Conservation (phyloP, 2,329 filamentous ascomycete genomes). For the Ascomycota sp. region DNA sequence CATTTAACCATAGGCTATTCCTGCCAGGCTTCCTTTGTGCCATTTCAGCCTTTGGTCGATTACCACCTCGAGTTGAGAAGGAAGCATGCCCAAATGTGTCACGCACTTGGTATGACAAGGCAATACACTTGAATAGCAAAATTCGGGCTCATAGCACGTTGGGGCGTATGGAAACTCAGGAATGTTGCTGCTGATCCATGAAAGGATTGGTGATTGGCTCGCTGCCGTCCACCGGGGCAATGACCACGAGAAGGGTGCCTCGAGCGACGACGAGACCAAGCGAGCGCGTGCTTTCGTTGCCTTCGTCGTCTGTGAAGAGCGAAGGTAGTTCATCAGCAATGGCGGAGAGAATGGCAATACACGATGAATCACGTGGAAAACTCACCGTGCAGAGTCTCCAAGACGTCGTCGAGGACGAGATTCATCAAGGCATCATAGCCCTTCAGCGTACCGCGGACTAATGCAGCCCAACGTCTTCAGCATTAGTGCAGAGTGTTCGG, state of each 20-base stretch:
- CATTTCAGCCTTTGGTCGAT: too few species aligned
- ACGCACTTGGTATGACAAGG: too few species aligned
- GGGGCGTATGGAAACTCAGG: not conserved
- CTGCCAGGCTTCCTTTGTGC: too few species aligned
- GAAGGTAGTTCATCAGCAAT: not conserved
- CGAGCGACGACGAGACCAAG: slow-evolving; percentile 78
- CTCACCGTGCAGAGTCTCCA: slow-evolving; percentile 73
- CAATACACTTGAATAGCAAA: too few species aligned
- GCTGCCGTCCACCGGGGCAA: slow-evolving; percentile 84
- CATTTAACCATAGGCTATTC: too few species aligned
- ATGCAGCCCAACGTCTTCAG: too few species aligned
- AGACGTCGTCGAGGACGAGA: slow-evolving; percentile 81
- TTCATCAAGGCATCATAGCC: slow-evolving; percentile 98
- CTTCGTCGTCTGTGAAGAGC: slow-evolving; percentile 58
- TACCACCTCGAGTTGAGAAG: too few species aligned
- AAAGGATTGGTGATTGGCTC: slow-evolving; percentile 95
- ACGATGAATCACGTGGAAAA: not conserved
- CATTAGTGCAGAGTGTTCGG: too few species aligned
- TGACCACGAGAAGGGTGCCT: slow-evolving; percentile 78
- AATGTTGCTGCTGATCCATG: slow-evolving; percentile 43
- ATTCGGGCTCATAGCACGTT: too few species aligned
- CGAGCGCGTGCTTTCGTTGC: slow-evolving; percentile 62
- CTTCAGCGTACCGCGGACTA: slow-evolving; percentile 50
- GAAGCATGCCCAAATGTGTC: too few species aligned
- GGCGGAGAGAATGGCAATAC: not conserved